Evolutionary conservation across 1,284 basidiomycete species (phyloP).

Genomic region (Cryptococcus maquisensis): DNA sequence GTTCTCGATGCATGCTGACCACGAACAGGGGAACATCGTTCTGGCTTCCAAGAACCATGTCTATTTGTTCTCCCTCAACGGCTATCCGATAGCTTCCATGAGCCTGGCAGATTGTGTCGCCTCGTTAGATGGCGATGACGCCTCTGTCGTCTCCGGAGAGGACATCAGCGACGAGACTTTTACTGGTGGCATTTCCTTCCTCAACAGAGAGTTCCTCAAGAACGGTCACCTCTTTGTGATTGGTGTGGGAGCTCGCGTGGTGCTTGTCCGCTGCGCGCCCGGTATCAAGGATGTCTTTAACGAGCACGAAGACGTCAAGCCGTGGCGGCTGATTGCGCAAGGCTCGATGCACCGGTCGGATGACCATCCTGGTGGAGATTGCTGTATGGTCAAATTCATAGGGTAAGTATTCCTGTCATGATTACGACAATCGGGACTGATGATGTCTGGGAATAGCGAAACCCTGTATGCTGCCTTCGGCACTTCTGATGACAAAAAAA

Average conservation of each 20-base stretch:
- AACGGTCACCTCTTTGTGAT: conserved; percentile 40
- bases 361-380: conserved; percentile 27
- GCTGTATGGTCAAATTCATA: conserved; percentile 43
- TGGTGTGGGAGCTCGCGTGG: conserved; percentile 34
- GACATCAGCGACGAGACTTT: conserved; percentile 15
- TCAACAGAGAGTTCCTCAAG: conserved; percentile 42
- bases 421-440: neutral
- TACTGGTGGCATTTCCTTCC: conserved; percentile 44
- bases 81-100: conserved; percentile 42
- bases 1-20: neutral
- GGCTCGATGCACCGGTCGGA: conserved; percentile 34
- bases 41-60: conserved; percentile 36
- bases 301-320: conserved; percentile 23
- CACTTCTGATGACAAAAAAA: conserved; percentile 17
- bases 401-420: conserved; percentile 29
- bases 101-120: conserved; percentile 6
- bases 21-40: conserved; percentile 42
- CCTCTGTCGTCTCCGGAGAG: conserved; percentile 1
- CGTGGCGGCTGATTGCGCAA: conserved; percentile 42
- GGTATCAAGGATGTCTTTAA: conserved; percentile 27
- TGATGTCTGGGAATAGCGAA: conserved; percentile 25
- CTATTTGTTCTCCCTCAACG: conserved; percentile 47
- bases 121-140: neutral
- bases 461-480: conserved; percentile 44
- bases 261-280: conserved; percentile 35